A percentile compares a stretch with the other conserved stretches of the same genome.
Conservation (phyloP, 805 yeast genomes). For the Saccharomycopsis selenospora region DNA sequence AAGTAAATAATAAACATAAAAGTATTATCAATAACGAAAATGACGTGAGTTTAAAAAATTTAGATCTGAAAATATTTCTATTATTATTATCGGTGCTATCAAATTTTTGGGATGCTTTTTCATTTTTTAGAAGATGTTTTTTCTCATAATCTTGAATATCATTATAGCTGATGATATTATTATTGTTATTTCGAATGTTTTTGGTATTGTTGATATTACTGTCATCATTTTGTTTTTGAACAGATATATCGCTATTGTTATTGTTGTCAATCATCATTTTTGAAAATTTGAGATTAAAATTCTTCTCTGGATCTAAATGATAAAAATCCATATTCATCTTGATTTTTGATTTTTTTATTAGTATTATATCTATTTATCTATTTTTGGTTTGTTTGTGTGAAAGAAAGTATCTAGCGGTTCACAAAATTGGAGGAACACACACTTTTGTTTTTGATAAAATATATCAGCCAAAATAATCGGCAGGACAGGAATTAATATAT, state of each 20-base stretch:
- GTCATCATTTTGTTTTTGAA: neutral
- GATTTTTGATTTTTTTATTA: no score
- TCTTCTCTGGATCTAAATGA: conserved; percentile 17
- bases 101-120: neutral
- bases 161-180: no score
- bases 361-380: neutral
- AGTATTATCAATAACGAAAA: no score
- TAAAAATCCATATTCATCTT: conserved; percentile 17
- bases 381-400: neutral
- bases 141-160: no score
- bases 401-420: neutral
- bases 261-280: neutral
- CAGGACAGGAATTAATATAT: no score
- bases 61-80: no score
- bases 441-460: no score
- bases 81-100: neutral
- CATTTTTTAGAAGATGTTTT: conserved; percentile 1
- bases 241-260: neutral
- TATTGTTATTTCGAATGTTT: neutral
- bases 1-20: no score
- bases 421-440: no score
- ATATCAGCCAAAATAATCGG: no score
- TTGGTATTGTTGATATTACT: neutral
- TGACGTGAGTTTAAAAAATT: no score
- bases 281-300: conserved; percentile 19